Base-by-base conservation (phyloP, 2,329 filamentous ascomycete genomes). In the Cercospora sp. region DNA sequence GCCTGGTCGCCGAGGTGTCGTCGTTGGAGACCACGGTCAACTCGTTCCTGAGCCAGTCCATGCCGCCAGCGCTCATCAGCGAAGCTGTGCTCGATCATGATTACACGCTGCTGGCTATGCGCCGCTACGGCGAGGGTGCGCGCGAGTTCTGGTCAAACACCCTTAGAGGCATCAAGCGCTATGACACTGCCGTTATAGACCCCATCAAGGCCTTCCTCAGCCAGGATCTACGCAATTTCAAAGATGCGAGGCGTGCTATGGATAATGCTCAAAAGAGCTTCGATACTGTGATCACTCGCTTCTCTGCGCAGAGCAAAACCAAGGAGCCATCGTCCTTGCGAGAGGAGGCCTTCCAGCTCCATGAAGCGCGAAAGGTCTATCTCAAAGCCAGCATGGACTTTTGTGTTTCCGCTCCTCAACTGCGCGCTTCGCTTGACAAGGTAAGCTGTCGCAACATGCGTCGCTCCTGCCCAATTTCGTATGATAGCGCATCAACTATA, bases 311-410 rank as follows among this genome's bases (percentile, higher is more conserved):
- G 80, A 91, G 90, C 72, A 98, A 97, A 83, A 90, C 92, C 5
- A 99, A 98, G 80, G 95, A 99, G 79, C 88, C 94, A 0, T 97
- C 93, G 0, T 88, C 93, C 1, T 83, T 99, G 65, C 87, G 95
- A 68, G 95, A 99, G 79, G 95, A 99, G 80, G 95, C 95, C 0
- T 99, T 99, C 76, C 90, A 95, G 77, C 88, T 98, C 42, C 95
- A 97, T 77, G 95, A 98, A 82, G 91, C 92, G 26, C 88, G 94
- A 67, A 96, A 95, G 76, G 87, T 89, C 33, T 99, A 99, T 78
- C 84, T 98, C 53, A 94, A 93, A 77, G 91, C 94, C 1, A 94
- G 92, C 13, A 89, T 99, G 87, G 95, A 99, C 79, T 98, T 94
- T 78, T 96, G 92, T 75, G 88, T 95, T 72, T 86, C 93, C 72